Percentiles rank a stretch among this genome's conserved stretches.
phyloP scores from a whole-genome alignment of 306 rosid genomes.

The Casuarina cunninghamiana region DNA sequence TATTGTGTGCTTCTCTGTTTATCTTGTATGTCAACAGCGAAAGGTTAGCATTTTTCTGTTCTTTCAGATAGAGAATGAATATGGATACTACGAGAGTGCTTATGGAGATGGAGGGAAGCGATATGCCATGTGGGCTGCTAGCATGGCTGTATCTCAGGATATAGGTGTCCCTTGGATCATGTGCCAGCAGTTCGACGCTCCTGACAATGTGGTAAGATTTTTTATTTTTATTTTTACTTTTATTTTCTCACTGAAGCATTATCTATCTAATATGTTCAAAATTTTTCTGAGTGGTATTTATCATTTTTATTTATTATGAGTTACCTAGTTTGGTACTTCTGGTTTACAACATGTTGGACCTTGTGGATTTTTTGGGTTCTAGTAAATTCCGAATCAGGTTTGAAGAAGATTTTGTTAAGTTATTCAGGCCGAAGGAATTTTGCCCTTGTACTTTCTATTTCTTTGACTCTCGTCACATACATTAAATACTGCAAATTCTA shows the following conservation, averaged over 20 bases:
- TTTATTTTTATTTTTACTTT: constrained; percentile 10
- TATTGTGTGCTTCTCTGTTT: constrained; percentile 18
- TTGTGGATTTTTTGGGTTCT: neutral
- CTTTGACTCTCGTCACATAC: neutral
- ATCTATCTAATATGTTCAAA: neutral
- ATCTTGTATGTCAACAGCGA: neutral
- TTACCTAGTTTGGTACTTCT: constrained; percentile 1
- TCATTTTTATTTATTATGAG: neutral
- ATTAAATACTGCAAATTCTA: neutral
- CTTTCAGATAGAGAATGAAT: constrained; percentile 89
- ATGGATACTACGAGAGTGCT: constrained; percentile 69
- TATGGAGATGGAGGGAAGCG: constrained; percentile 84
- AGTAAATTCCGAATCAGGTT: neutral
- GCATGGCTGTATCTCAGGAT: constrained; percentile 87
- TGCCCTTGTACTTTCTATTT: neutral
- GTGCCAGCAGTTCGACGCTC: constrained; percentile 98
- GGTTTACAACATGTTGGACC: neutral
- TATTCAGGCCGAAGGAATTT: neutral
- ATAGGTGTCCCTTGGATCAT: constrained; percentile 91
- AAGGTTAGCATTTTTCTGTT: constrained; percentile 18
- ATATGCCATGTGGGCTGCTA: constrained; percentile 91
- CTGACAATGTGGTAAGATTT: constrained; percentile 77
- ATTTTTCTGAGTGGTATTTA: neutral
- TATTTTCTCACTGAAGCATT: constrained; percentile 14
- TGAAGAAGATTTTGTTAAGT: neutral